Evolutionary conservation across 805 yeast species (phyloP), one percentile per base, ranked within the genome.

Genomic region (Ogataea kodamae): DNA sequence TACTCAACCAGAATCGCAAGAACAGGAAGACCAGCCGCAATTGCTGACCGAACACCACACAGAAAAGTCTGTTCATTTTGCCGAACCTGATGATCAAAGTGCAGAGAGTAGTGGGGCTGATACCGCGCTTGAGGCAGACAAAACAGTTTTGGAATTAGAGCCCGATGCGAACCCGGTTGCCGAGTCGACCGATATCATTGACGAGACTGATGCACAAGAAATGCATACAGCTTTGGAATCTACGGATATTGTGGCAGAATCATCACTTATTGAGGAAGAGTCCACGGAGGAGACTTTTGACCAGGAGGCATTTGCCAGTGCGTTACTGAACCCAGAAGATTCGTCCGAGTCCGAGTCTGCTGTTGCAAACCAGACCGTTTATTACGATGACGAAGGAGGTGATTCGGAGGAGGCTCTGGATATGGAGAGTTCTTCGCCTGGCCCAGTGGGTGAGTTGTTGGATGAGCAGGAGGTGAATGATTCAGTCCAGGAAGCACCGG

Each of bases 221-320:
- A 9, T 22, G 12, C 12, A 22, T 6, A 22, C 24, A 6, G 24
- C 24, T 6, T 6, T 22, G 5, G 44, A 37, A 11, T 40, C 29
- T 5, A 22, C 40, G 7, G 49, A 44, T 3, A 35, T 43, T 7
- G 48, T 51, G 12, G 55, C 58, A 5, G 56, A 57, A 30, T 52
- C 59, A 4, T 54, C 57, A 6, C 35, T 48, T 11, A 43, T 54
- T 21, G 43, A 37, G 18, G 43, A 44, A 6, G 30, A 17, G 4
- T 33, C 38, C 20, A 24, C 16, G 25, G 42, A 39, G 11, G 42
- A 33, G 3, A 19, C 41, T 9, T 9, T 47, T 10, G 49, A 54
- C 37, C 48, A 50, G 28, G 52, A 48, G 25, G 52, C 48, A 3
- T 52, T 44, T 30, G 55, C 46, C 2, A 47, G 56, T 15, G 57